A percentile compares a stretch with the other conserved stretches of the same genome.
phyloP scores from a whole-genome alignment of 2,329 filamentous ascomycete genomes.

The Teratosphaeriaceae sp. region DNA sequence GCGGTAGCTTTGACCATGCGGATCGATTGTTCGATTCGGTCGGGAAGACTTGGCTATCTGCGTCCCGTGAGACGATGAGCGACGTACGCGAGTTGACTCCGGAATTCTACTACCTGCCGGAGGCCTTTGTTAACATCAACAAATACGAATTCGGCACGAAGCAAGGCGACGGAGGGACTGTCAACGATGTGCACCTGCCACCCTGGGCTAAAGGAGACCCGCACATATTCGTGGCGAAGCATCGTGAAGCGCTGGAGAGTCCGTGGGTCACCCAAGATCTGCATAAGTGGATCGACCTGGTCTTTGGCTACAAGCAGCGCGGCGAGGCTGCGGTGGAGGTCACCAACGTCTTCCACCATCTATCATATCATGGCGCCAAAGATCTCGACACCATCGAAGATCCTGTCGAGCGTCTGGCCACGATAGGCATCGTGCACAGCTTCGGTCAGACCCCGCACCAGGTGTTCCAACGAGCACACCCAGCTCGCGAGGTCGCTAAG shows the following conservation, averaged over 20 bases:
- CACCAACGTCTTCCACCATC: conserved; percentile 90
- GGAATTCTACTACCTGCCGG: conserved; percentile 94
- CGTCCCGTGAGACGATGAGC: conserved; percentile 81
- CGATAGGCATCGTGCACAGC: conserved; percentile 95
- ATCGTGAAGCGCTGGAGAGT: conserved; percentile 92
- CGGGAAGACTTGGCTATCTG: conserved; percentile 82
- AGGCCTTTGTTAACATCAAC: conserved; percentile 92
- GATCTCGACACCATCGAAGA: conserved; percentile 89
- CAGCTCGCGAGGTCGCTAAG: conserved; percentile 57
- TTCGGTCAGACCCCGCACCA: conserved; percentile 97
- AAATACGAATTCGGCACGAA: conserved; percentile 86
- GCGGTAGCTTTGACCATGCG: conserved; percentile 93
- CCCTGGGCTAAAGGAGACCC: conserved; percentile 96
- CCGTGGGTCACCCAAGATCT: conserved; percentile 84
- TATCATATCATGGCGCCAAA: conserved; percentile 90
- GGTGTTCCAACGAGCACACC: conserved; percentile 78
- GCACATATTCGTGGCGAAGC: conserved; percentile 89
- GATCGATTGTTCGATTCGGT: conserved; percentile 94
- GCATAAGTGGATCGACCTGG: conserved; percentile 91
- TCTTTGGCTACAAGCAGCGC: conserved; percentile 91
- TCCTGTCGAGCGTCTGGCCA: conserved; percentile 76
- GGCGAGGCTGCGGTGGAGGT: conserved; percentile 88
- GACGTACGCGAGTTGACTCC: conserved; percentile 93
- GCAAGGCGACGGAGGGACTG: conserved; percentile 70
- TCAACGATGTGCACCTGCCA: conserved; percentile 83